Conservation (phyloP, 768 basidiomycete species). For the Pholiota microspora region DNA sequence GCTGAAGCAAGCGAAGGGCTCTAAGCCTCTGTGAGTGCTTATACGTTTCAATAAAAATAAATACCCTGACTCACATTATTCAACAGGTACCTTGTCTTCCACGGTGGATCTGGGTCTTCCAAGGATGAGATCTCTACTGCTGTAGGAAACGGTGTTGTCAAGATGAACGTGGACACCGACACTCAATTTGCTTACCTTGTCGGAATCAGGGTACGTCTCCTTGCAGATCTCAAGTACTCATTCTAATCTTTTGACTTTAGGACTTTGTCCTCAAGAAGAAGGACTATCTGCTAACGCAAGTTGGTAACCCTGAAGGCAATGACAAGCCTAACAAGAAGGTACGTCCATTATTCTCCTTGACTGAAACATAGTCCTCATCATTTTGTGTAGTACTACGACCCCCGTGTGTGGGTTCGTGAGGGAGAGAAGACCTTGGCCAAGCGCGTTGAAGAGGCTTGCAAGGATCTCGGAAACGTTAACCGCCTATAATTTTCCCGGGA, state of each 20-base stretch:
- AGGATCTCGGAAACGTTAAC: conserved; percentile 71
- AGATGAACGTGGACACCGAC: conserved; percentile 99
- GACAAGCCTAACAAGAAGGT: conserved; percentile 99
- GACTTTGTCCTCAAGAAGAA: conserved; percentile 87
- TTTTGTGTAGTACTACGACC: conserved; percentile 74
- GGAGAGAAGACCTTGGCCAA: conserved; percentile 89
- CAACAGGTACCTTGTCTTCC: conserved; percentile 94
- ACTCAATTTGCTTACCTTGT: conserved; percentile 88
- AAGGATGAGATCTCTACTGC: conserved; percentile 95
- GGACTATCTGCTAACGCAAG: conserved; percentile 86
- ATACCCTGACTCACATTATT: conserved; percentile 1
- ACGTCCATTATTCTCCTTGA: conserved; percentile 1
- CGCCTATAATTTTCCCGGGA: conserved; percentile 21
- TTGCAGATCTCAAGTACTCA: background rate
- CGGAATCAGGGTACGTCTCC: conserved; percentile 64
- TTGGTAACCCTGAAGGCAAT: conserved; percentile 94
- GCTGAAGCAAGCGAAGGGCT: conserved; percentile 49
- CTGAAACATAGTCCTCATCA: background rate
- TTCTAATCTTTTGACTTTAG: conserved; percentile 28
- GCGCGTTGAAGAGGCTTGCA: conserved; percentile 93
- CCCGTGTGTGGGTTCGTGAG: conserved; percentile 98
- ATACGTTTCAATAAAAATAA: conserved; percentile 4
- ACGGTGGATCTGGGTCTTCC: conserved; percentile 97
- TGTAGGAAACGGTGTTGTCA: conserved; percentile 90
- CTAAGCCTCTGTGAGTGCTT: conserved; percentile 88